These are phyloP conservation scores for Colletotrichum filicis DNA, from an alignment of 2,329 filamentous ascomycete species.

Conservation along the genomic window DNA sequence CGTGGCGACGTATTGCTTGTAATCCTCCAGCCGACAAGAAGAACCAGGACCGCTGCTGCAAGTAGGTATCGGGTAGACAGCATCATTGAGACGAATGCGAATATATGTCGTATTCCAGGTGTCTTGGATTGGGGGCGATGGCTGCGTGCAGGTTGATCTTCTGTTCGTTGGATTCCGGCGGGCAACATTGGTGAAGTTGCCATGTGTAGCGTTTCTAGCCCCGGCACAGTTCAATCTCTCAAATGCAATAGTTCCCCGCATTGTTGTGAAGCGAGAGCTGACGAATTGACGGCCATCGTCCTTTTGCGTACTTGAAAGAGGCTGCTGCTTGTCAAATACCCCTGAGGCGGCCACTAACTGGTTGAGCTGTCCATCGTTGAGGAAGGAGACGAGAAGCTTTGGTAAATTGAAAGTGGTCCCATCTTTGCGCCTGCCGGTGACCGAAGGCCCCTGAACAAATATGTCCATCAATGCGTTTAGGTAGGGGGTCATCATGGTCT, in stretches of 20 bases:
- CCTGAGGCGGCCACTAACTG: constrained; percentile 70
- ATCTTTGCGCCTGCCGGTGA: constrained; percentile 57
- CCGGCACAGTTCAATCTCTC: constrained; percentile 67
- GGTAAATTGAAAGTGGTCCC: constrained; percentile 61
- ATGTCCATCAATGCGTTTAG: constrained; percentile 63
- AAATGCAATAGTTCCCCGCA: constrained; percentile 74
- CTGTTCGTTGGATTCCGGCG: not conserved
- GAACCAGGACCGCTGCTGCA: constrained; percentile 67
- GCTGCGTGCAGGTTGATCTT: not conserved
- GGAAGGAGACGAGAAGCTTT: constrained; percentile 69
- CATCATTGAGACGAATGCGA: constrained; percentile 70
- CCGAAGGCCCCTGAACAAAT: constrained; percentile 62
- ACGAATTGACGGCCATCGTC: constrained; percentile 62
- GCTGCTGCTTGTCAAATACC: constrained; percentile 67
- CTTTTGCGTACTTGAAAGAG: constrained; percentile 59
- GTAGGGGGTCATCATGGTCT: constrained; percentile 71
- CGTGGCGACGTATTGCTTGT: constrained; percentile 53
- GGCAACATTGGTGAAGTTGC: constrained; percentile 2
- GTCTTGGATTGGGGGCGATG: constrained; percentile 19
- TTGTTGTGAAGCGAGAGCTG: constrained; percentile 67
- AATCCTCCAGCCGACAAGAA: constrained; percentile 60
- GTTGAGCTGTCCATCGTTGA: constrained; percentile 74
- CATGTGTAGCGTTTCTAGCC: constrained; percentile 21
- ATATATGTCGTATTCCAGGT: constrained; percentile 55
- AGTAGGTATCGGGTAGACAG: constrained; percentile 67